phyloP scores from a whole-genome alignment of 2,329 filamentous ascomycete genomes.

The Fusarium miscanthi region DNA sequence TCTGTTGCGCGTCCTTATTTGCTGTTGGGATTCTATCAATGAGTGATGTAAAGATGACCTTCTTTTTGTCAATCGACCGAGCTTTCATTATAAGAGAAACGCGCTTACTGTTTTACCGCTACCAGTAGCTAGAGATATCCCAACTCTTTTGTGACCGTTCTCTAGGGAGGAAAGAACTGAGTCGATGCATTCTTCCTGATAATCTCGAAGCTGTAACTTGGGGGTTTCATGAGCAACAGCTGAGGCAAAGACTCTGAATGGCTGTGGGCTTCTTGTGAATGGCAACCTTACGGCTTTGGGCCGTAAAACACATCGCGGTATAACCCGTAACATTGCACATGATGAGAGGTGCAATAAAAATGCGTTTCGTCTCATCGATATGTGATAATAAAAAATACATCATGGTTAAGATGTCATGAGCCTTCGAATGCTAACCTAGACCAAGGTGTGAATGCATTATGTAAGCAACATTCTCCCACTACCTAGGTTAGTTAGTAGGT shows the following conservation, averaged over 20 bases:
- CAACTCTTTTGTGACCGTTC: constrained; percentile 80
- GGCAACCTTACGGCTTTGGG: constrained; percentile 21
- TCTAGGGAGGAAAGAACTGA: constrained; percentile 77
- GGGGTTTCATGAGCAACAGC: constrained; percentile 26
- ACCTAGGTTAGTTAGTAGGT: too few species aligned
- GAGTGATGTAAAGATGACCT: constrained; percentile 96
- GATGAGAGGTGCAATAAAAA: constrained; percentile 34
- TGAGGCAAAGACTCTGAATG: constrained; percentile 42
- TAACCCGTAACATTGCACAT: constrained; percentile 54
- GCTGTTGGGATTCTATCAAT: constrained; percentile 77
- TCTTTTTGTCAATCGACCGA: constrained; percentile 15
- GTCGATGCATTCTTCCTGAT: constrained; percentile 92
- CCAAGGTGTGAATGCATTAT: constrained; percentile 18
- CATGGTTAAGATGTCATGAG: neutral
- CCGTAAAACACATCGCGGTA: constrained; percentile 45
- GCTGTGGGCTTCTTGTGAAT: constrained; percentile 9
- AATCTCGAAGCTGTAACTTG: constrained; percentile 75
- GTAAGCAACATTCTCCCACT: constrained; percentile 29
- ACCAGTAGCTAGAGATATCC: constrained; percentile 87
- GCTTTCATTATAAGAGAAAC: neutral
- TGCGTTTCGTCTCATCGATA: constrained; percentile 11
- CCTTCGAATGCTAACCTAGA: neutral
- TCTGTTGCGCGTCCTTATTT: constrained; percentile 70
- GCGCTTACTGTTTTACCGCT: constrained; percentile 82
- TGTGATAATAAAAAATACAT: constrained; percentile 6